A percentile compares a stretch with the other conserved stretches of the same genome.
Conservation (phyloP, 2,329 filamentous ascomycete genomes). For the Ophiosphaerella narmari region DNA sequence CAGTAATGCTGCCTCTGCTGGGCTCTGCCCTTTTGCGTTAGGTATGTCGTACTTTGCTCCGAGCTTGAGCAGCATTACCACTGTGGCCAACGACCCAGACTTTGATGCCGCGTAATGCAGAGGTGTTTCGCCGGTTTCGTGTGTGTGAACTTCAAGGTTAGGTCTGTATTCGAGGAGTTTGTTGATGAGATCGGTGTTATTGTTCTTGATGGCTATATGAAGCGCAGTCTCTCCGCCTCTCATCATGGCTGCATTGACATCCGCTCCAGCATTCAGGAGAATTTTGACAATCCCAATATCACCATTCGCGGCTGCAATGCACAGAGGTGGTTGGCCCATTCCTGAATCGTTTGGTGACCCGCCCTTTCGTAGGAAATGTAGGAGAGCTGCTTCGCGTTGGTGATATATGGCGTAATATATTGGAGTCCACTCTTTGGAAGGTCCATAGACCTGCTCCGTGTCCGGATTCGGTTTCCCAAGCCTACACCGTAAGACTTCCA, state of each 20-base stretch:
- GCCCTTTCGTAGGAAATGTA: slow-evolving; percentile 35
- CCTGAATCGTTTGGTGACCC: slow-evolving; percentile 31
- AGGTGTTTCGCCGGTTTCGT: slow-evolving; percentile 31
- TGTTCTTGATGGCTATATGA: slow-evolving; percentile 36
- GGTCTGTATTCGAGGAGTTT: slow-evolving; percentile 27
- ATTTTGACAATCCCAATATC: slow-evolving; percentile 29
- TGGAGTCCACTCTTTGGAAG: slow-evolving; percentile 38
- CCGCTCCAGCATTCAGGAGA: slow-evolving; percentile 34
- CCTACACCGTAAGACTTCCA: slow-evolving; percentile 39
- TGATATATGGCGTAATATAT: slow-evolving; percentile 37
- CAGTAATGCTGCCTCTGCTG: slow-evolving; percentile 35
- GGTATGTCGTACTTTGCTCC: slow-evolving; percentile 34
- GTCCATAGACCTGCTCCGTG: slow-evolving; percentile 11
- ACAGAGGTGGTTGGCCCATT: slow-evolving; percentile 31
- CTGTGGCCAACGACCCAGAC: slow-evolving; percentile 24
- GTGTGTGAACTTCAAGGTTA: slow-evolving; percentile 27
- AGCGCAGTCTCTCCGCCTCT: slow-evolving; percentile 35
- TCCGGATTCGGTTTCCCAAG: slow-evolving; percentile 23
- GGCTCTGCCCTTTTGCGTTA: slow-evolving; percentile 24
- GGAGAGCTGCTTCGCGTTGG: slow-evolving; percentile 38
- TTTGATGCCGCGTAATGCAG: slow-evolving; percentile 41
- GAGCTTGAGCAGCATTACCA: slow-evolving; percentile 29
- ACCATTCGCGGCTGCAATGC: slow-evolving; percentile 34
- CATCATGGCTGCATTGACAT: slow-evolving; percentile 24
- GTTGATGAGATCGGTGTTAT: slow-evolving; percentile 30